Evolutionary conservation across 2,329 filamentous ascomycete genomes (phyloP).

Genomic region (Fusarium torreyae): DNA sequence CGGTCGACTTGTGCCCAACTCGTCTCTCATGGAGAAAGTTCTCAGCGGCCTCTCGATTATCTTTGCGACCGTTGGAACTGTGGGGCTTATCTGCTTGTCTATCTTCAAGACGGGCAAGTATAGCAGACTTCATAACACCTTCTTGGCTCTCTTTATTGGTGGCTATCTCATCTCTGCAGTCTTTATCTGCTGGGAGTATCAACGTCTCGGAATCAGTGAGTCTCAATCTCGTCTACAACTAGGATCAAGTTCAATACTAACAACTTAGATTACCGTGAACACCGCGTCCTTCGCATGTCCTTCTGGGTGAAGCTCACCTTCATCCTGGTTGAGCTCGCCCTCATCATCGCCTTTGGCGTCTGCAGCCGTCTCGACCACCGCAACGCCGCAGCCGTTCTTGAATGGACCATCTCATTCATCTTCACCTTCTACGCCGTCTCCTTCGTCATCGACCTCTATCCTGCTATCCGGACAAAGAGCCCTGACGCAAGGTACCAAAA

Average conservation of each 20-base stretch:
- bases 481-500: constrained; percentile 52
- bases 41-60: constrained; percentile 74
- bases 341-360: constrained; percentile 81
- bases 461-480: constrained; percentile 75
- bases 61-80: constrained; percentile 81
- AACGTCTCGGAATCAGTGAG: constrained; percentile 82
- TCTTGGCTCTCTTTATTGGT: constrained; percentile 85
- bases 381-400: constrained; percentile 82
- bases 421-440: constrained; percentile 91
- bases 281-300: constrained; percentile 79
- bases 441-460: constrained; percentile 89
- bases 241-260: constrained; percentile 5
- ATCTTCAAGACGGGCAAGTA: constrained; percentile 88
- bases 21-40: constrained; percentile 70
- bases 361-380: constrained; percentile 64
- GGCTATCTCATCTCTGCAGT: constrained; percentile 90
- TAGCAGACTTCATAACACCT: constrained; percentile 77
- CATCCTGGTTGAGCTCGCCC: constrained; percentile 81
- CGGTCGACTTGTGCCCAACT: constrained; percentile 84
- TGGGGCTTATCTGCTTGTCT: constrained; percentile 84
- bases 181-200: constrained; percentile 92
- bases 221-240: constrained; percentile 21
- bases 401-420: constrained; percentile 84
- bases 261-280: constrained; percentile 76
- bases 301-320: constrained; percentile 93